phyloP scores from a whole-genome alignment of 306 rosid species.

The Abrus pulchellus region DNA sequence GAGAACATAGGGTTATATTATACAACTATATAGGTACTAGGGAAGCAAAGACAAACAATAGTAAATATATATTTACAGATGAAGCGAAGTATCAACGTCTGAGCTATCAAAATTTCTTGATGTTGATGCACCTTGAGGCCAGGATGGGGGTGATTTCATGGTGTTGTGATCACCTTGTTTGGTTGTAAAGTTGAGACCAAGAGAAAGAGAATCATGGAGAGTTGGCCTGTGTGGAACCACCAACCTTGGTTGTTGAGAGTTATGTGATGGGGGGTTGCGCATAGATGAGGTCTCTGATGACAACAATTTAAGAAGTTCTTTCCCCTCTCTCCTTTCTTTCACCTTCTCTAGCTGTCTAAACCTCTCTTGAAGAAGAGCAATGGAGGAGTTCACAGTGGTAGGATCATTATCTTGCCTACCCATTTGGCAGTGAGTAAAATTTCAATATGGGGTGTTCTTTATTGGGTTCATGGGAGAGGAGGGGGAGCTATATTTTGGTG shows the following conservation, averaged over 20 bases:
- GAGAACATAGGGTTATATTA: constrained; percentile 32
- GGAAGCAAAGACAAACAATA: constrained; percentile 33
- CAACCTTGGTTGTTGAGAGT: constrained; percentile 52
- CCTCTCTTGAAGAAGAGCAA: constrained; percentile 94
- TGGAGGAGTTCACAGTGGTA: constrained; percentile 74
- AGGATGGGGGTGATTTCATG: constrained; percentile 39
- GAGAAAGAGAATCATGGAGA: constrained; percentile 67
- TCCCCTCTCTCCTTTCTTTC: constrained; percentile 87
- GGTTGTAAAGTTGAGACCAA: constrained; percentile 62
- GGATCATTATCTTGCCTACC: constrained; percentile 73
- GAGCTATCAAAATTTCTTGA: constrained; percentile 67
- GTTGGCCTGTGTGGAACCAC: constrained; percentile 37
- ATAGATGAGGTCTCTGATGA: constrained; percentile 44
- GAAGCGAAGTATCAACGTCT: constrained; percentile 94
- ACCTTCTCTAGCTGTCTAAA: constrained; percentile 92
- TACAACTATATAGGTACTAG: constrained; percentile 4
- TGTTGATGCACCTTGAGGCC: constrained; percentile 54
- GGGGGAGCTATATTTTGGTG: constrained; percentile 52
- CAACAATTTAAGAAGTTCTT: constrained; percentile 63
- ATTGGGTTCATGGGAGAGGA: not conserved
- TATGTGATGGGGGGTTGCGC: constrained; percentile 47
- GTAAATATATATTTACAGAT: constrained; percentile 64
- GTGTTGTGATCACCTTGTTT: constrained; percentile 48
- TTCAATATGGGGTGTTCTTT: constrained; percentile 42
- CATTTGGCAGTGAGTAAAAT: constrained; percentile 57